phyloP scores from a whole-genome alignment of 169 alveolate genomes.

The Plasmodium fragile region DNA sequence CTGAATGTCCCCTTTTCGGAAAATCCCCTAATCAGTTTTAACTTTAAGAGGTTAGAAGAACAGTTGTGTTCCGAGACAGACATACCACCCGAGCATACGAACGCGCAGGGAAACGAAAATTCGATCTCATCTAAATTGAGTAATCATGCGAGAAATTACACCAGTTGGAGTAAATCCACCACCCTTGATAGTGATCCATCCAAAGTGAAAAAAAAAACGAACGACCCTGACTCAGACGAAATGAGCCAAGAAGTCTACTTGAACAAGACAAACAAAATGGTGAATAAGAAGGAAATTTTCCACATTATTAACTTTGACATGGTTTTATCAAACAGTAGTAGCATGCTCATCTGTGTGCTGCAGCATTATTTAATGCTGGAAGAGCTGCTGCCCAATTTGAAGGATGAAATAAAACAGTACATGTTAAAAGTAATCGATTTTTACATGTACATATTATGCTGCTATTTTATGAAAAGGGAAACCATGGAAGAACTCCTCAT shows the following conservation, averaged over 20 bases:
- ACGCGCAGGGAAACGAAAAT: neutral
- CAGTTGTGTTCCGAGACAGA: constrained; percentile 9
- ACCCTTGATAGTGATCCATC: neutral
- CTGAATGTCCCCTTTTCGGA: constrained; percentile 57
- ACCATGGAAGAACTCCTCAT: constrained; percentile 55
- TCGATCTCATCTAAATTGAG: neutral
- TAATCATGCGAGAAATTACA: neutral
- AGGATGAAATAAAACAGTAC: constrained; percentile 47
- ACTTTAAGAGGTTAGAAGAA: constrained; percentile 44
- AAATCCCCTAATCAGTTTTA: constrained; percentile 49
- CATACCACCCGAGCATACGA: neutral
- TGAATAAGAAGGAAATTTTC: neutral
- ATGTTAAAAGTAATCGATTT: constrained; percentile 65
- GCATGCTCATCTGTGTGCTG: constrained; percentile 14
- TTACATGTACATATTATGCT: constrained; percentile 59
- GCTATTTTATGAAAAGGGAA: constrained; percentile 38
- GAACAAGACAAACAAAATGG: constrained; percentile 1
- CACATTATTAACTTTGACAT: constrained; percentile 65
- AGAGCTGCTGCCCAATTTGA: constrained; percentile 34
- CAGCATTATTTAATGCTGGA: constrained; percentile 41
- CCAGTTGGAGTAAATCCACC: neutral
- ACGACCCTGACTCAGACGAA: neutral
- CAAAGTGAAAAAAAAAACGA: neutral
- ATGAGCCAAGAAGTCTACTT: neutral
- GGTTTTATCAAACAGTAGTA: constrained; percentile 44